Evolutionary conservation across 1,284 basidiomycete genomes (phyloP).

Genomic region (Termitomyces sp.): DNA sequence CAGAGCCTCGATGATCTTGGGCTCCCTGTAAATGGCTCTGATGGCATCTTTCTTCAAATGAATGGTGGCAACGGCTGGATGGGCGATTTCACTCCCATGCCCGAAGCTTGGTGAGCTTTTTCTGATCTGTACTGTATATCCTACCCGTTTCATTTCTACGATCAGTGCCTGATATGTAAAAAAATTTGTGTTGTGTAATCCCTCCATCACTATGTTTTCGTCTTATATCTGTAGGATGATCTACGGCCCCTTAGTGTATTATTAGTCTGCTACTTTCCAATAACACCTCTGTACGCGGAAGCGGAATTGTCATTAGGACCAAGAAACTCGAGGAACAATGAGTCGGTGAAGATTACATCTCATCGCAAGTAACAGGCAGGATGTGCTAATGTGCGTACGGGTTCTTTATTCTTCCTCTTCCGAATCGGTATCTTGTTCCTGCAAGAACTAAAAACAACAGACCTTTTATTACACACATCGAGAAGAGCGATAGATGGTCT

Average conservation of each 20-base stretch:
- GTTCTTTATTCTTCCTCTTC: constrained; percentile 64
- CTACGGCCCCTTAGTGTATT: neutral
- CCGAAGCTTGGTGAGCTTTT: constrained; percentile 67
- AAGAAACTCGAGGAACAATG: neutral
- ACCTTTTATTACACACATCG: neutral
- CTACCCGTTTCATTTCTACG: neutral
- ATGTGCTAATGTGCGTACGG: neutral
- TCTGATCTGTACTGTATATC: neutral
- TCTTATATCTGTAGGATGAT: neutral
- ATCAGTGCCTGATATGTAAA: neutral
- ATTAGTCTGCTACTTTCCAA: neutral
- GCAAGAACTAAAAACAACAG: constrained; percentile 57
- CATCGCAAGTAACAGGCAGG: neutral
- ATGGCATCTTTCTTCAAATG: constrained; percentile 82
- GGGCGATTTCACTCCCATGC: constrained; percentile 68
- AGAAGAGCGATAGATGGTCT: constrained; percentile 16
- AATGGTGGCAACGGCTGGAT: constrained; percentile 66
- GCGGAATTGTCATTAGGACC: neutral
- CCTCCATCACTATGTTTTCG: neutral
- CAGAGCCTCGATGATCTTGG: constrained; percentile 85
- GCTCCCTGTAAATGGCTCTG: constrained; percentile 82
- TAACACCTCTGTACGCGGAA: neutral
- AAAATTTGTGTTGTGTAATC: neutral
- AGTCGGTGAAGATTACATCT: neutral
- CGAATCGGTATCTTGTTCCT: constrained; percentile 71